Percentiles rank a stretch among this genome's conserved stretches.
Evolutionary conservation across 192 early-diverging fungal species (phyloP).

Genomic region (Mortierella hygrophila): DNA sequence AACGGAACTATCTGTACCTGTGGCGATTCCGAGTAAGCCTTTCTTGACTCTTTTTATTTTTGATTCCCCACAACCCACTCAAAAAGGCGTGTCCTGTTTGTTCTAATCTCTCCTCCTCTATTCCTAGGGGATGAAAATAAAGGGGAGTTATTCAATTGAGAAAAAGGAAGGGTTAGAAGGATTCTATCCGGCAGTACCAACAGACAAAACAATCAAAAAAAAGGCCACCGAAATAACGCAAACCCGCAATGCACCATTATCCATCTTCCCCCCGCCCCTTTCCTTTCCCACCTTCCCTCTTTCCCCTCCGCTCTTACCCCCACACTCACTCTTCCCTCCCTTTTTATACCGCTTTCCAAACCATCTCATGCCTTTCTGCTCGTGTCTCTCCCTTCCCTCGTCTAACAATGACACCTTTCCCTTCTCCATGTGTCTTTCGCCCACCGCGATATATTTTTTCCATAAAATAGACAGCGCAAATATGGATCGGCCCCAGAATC

Average conservation of each 20-base stretch:
- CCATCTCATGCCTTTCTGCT: background rate
- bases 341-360: constrained; percentile 3
- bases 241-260: background rate
- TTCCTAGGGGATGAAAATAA: background rate
- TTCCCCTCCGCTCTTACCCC: background rate
- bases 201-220: background rate
- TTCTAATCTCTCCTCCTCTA: background rate
- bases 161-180: background rate
- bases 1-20: constrained; percentile 49
- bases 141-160: background rate
- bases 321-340: background rate
- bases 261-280: background rate
- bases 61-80: background rate
- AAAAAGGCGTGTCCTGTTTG: background rate
- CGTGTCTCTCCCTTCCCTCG: background rate
- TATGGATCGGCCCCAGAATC: constrained; percentile 36
- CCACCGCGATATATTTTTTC: background rate
- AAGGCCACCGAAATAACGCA: too few species aligned
- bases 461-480: constrained; percentile 14
- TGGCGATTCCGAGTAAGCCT: constrained; percentile 44
- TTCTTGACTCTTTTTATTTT: background rate
- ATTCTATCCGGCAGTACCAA: background rate
- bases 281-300: background rate
- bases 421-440: background rate
- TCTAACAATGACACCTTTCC: background rate